phyloP scores from a whole-genome alignment of 192 early-diverging fungal species.

The Gryganskiella cystojenkinii region DNA sequence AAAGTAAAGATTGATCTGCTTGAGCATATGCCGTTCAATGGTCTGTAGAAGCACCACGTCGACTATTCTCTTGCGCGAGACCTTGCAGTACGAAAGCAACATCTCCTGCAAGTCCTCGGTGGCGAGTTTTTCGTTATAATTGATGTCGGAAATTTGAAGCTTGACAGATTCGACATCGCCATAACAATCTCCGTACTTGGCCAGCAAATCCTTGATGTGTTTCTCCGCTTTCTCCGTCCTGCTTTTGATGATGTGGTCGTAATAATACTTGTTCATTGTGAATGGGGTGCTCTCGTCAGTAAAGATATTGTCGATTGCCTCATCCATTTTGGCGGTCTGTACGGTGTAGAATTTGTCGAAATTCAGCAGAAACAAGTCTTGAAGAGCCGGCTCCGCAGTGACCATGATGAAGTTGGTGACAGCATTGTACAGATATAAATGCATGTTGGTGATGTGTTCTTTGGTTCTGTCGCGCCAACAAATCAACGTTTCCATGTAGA shows the following conservation, averaged over 20 bases:
- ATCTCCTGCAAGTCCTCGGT: conserved; percentile 32
- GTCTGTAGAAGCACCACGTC: conserved; percentile 39
- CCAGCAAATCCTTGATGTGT: not conserved
- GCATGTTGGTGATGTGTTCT: conserved; percentile 30
- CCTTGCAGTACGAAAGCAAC: conserved; percentile 35
- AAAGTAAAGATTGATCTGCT: conserved; percentile 26
- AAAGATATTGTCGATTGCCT: conserved; percentile 28
- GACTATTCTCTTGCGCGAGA: conserved; percentile 30
- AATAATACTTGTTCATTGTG: conserved; percentile 44
- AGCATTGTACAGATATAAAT: conserved; percentile 18
- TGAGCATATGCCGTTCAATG: conserved; percentile 40
- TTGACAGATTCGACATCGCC: not conserved
- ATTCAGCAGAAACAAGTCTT: conserved; percentile 30
- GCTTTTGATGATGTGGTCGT: conserved; percentile 27
- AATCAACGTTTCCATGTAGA: conserved; percentile 32
- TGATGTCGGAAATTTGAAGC: not conserved
- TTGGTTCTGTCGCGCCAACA: conserved; percentile 34
- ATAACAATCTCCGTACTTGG: not conserved
- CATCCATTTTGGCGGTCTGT: conserved; percentile 25
- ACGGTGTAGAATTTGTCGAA: conserved; percentile 41
- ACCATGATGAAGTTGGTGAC: conserved; percentile 24
- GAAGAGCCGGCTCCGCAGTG: conserved; percentile 21
- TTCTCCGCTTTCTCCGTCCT: conserved; percentile 25
- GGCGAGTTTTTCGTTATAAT: conserved; percentile 28
- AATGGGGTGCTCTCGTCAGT: conserved; percentile 31